Base-by-base conservation (phyloP, 345 rosid species). In the Brassica juncea region DNA sequence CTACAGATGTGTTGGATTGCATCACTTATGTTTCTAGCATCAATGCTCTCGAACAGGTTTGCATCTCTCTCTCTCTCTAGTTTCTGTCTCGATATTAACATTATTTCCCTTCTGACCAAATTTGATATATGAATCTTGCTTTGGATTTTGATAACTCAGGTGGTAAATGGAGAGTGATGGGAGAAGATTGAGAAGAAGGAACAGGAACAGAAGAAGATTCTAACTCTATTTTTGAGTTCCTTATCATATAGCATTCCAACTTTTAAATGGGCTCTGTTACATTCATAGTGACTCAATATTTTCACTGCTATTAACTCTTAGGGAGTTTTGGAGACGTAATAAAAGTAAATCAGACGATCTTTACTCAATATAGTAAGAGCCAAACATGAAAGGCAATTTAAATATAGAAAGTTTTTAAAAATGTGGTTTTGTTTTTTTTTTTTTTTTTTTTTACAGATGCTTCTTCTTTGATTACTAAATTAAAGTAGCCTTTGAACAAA, bases 11-110 rank as follows among this genome's bases (percentile, higher is more conserved):
- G 19, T 19, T 19, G 19, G 19, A 64, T 5, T 27, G 86, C 88
- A 31, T 88, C 88, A 77, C 87, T 91, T 59, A 66, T 86, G 88
- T 91, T 88, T 37, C 86, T 91, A 16, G 89, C 88, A 37, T 87
- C 88, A 15, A 63, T 84, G 11, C 25, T 88, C 63, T 83, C 85
- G 61, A 49, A 80, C 68, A 86, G 94, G 97, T 90, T 77, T 81
- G 73, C 9, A 9, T 52, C 72, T 71, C 23, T 72, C 28, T 58
- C 58, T 3, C 68, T 73, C 3, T 32, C 6, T 35, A 35, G 42
- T 35, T 35, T 32, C 6, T 0, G 10, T 27, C 69, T 47, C 37
- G 25, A 30, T 6, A 0, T 47, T 2, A 7, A 35, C 42, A 8
- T 21, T 8, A 31, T 25, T 68, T 60, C 12, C 75, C 27, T 21